Evolutionary conservation across 768 basidiomycete species (phyloP), one percentile per base, ranked within the genome.

Genomic region (Tricholoma sp.): DNA sequence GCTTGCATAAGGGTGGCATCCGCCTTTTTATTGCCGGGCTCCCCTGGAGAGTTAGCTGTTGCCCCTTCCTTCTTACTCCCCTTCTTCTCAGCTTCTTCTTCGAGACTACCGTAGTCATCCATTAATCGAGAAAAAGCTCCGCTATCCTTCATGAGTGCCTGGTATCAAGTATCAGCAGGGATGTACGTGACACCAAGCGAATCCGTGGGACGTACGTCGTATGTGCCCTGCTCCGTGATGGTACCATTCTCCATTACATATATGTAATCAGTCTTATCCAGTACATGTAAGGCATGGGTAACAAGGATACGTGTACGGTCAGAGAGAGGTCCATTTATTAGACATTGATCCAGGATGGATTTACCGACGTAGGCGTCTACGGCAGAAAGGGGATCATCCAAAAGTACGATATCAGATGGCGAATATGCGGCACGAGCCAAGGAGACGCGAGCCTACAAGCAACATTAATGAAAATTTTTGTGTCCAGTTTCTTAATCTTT

Each of bases 311-410:
- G 72, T 0, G 86, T 87, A 47, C 80, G 76, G 48, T 72, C 64
- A 0, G 78, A 73, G 18, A 86, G 66, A 2, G 84, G 82, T 0
- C 84, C 80, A 17, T 66, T 66, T 17, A 82, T 68, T 5, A 89
- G 65, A 61, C 86, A 88, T 39, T 85, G 72, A 17, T 88, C 80
- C 4, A 89, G 61, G 50, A 89, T 80, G 29, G 76, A 75, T 60
- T 84, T 83, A 9, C 86, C 85, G 4, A 91, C 89, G 60, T 88
- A 83, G 0, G 88, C 82, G 59, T 92, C 90, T 7, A 92, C 84
- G 0, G 90, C 89, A 34, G 84, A 83, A 33, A 93, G 78, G 13
- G 91, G 87, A 65, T 94, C 91, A 63, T 94, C 91, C 29, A 93
- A 76, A 12, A 93, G 78, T 41, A 90, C 82, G 53, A 93, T 78